Base-by-base conservation (phyloP, 1,284 basidiomycete species). In the Trichosporon asahii region DNA sequence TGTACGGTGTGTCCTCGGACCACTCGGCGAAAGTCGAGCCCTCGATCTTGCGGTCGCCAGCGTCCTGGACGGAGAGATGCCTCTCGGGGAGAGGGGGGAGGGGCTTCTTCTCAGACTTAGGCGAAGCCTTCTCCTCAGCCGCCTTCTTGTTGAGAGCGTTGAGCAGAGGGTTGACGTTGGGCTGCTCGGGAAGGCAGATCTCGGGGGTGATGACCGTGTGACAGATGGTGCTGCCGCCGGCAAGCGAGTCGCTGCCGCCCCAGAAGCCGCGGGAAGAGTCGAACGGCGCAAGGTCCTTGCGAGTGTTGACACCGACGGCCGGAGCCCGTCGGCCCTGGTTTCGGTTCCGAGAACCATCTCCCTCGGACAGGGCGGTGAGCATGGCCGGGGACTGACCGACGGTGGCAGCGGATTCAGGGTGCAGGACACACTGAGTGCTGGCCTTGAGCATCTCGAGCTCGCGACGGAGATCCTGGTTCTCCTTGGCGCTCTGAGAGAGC, bases 401-500 rank as follows among this genome's bases (percentile, higher is more conserved):
- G 63, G 75, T 69, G 46, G 73, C 68, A 71, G 82, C 81, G 66
- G 81, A 74, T 73, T 81, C 75, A 73, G 81, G 76, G 77, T 82
- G 78, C 55, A 81, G 73, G 60, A 82, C 72, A 87, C 89, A 72
- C 80, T 82, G 79, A 2, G 81, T 81, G 73, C 73, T 77, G 69
- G 88, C 89, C 86, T 97, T 96, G 76, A 98, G 87, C 0, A 90
- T 87, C 0, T 88, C 86, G 68, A 98, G 90, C 82, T 96, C 94
- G 73, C 91, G 88, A 15, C 93, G 81, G 37, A 98, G 87, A 21
- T 92, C 90, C 63, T 87, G 84, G 82, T 98, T 98, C 86, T 98
- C 94, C 0, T 88, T 88, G 77, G 88, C 88, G 23, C 90, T 90
- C 1, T 88, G 88, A 33, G 91, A 90, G 25, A 98, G 88, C 82